Evolutionary conservation across 441 rosid species (phyloP).

Genomic region (Manihot esculenta): DNA sequence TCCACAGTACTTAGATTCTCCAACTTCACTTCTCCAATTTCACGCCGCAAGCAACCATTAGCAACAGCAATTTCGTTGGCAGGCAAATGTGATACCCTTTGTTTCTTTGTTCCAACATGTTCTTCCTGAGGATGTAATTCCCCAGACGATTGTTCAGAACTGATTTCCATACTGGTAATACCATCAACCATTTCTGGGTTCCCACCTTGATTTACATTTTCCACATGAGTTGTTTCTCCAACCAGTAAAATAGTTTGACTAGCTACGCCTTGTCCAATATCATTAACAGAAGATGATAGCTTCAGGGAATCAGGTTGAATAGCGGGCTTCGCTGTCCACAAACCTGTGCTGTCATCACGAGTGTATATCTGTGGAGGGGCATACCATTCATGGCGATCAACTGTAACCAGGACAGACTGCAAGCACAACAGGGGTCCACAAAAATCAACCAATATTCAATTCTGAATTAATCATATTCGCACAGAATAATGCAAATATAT

Average conservation of each 20-base stretch:
- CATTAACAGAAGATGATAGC: constrained; percentile 35
- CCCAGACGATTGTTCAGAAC: constrained; percentile 51
- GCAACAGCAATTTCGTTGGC: constrained; percentile 53
- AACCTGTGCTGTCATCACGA: constrained; percentile 88
- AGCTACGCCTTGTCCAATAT: constrained; percentile 30
- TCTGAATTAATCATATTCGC: background rate
- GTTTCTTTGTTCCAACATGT: constrained; percentile 64
- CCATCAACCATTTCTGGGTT: constrained; percentile 58
- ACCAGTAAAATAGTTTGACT: constrained; percentile 30
- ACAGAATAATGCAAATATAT: background rate
- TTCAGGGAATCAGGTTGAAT: constrained; percentile 37
- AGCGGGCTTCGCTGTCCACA: constrained; percentile 81
- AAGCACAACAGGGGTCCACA: constrained; percentile 27
- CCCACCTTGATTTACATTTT: constrained; percentile 50
- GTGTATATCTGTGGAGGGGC: constrained; percentile 90
- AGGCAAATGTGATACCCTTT: constrained; percentile 40
- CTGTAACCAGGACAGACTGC: constrained; percentile 92
- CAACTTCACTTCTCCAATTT: constrained; percentile 49
- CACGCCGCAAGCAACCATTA: constrained; percentile 43
- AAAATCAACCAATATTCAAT: background rate
- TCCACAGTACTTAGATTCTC: constrained; percentile 49
- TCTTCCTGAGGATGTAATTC: constrained; percentile 47
- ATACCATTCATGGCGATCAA: constrained; percentile 99
- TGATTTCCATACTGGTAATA: constrained; percentile 57
- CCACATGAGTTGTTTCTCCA: constrained; percentile 46